Evolutionary conservation across 106 monocot species (phyloP).

Genomic region (Apostasia ramifera): DNA sequence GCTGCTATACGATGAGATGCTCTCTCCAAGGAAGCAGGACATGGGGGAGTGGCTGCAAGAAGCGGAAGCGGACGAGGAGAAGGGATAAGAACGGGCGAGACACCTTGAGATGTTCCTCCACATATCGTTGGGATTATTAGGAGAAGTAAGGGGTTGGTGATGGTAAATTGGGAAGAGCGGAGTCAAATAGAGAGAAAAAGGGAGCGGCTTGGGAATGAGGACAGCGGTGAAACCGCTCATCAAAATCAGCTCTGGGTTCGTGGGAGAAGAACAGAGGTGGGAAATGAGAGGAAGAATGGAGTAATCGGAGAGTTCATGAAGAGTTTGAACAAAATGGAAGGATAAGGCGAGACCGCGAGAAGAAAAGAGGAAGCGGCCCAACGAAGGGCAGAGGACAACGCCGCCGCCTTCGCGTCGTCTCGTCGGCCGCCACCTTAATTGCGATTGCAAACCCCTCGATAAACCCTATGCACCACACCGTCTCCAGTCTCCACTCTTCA

Average conservation of each 20-base stretch:
- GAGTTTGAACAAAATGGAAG: background rate
- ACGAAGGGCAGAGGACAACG: too few relatives aligned
- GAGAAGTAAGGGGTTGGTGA: background rate
- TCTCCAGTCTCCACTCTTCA: too few relatives aligned
- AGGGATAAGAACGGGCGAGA: background rate
- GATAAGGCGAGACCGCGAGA: background rate
- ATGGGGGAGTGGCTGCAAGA: background rate
- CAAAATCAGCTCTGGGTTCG: background rate
- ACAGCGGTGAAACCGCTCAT: background rate
- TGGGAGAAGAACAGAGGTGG: background rate
- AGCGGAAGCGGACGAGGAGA: background rate
- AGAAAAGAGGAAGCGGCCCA: too few relatives aligned
- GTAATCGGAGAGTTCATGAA: slow-evolving; percentile 2
- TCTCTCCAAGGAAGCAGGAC: background rate
- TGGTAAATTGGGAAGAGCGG: background rate
- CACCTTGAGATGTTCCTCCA: background rate
- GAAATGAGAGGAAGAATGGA: background rate
- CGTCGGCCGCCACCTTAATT: too few relatives aligned
- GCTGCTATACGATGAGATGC: background rate
- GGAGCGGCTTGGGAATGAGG: background rate
- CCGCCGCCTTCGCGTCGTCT: too few relatives aligned
- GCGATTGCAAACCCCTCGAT: too few relatives aligned
- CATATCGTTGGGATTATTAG: background rate
- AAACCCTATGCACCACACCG: too few relatives aligned
- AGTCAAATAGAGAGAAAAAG: background rate